Percentiles rank a stretch among this genome's conserved stretches.
These are phyloP conservation scores for Oryza officinalis DNA, from an alignment of 176 grass and related monocot genomes.

Conservation along the genomic window DNA sequence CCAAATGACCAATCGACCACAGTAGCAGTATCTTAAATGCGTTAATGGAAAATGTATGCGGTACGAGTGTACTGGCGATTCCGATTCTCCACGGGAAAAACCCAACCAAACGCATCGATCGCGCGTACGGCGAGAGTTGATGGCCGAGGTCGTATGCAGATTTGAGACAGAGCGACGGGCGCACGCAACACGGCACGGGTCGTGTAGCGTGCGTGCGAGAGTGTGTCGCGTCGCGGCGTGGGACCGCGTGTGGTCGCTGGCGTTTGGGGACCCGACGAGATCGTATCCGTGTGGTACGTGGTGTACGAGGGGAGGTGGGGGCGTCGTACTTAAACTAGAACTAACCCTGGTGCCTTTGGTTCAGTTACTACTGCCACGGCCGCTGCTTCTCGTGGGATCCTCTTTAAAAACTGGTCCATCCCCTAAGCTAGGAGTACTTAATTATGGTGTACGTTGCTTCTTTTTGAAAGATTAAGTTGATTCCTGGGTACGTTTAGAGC, in stretches of 20 bases:
- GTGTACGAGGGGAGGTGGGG: too few species aligned
- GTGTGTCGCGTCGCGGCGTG: background rate
- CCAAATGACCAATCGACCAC: too few species aligned
- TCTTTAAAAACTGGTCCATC: background rate
- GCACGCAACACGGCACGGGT: too few species aligned
- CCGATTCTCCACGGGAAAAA: too few species aligned
- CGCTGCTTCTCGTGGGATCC: background rate
- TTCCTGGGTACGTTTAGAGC: background rate
- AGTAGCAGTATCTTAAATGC: too few species aligned
- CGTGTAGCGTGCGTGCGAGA: constrained; percentile 20
- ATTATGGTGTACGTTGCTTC: too few species aligned
- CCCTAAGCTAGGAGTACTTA: too few species aligned
- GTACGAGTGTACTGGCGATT: too few species aligned
- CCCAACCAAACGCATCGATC: background rate
- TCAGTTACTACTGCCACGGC: background rate
- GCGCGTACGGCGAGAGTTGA: background rate
- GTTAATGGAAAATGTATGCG: too few species aligned
- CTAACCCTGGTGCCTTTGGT: background rate
- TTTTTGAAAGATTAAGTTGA: too few species aligned
- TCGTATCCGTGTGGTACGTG: too few species aligned
- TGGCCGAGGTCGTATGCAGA: background rate
- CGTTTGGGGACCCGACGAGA: background rate
- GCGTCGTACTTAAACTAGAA: background rate
- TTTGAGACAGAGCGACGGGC: background rate
- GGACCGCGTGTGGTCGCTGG: too few species aligned